Evolutionary conservation across 257 asterid genomes (phyloP), one percentile per base, ranked within the genome.

Genomic region (Penstemon davidsonii): DNA sequence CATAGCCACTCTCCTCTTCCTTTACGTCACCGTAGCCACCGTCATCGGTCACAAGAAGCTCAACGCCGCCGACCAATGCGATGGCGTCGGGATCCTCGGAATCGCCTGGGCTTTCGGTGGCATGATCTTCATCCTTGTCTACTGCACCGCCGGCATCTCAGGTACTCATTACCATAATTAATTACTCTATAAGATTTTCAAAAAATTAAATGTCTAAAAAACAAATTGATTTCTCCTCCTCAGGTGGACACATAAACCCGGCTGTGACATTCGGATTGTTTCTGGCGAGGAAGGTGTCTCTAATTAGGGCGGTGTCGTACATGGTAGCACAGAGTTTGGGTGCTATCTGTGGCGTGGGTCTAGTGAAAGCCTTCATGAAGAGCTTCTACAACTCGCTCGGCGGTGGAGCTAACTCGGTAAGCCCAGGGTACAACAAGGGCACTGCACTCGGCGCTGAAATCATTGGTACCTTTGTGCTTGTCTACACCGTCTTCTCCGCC

Each of bases 141-240:
- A 91, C 96, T 91, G 98, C 96, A 91, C 98, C 68, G 98, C 96
- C 62, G 98, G 98, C 4, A 87, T 91, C 67, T 91, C 98, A 8
- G 98, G 97, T 88, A 39, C 58, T 57, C 0, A 2, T 2, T 15
- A 15, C 4, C 5, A 39, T 40, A 4, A 4, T 40, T 41, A 10
- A 33, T 2, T 19, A 15, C 18, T 15, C n/a, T n/a, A n/a, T n/a
- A n/a, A n/a, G n/a, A n/a, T n/a, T n/a, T n/a, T 15, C 18, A 15
- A 0, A 15, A 15, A 15, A 15, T 15, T 15, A 15, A 15, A 15
- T 15, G 18, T 15, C 18, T 15, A 15, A 15, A 15, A 15, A 15
- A 15, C 18, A 15, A 15, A 15, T 15, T 36, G 18, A 0, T 41
- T 37, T 9, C 60, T 15, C 54, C 9, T 10, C 12, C 37, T 1